Percentiles rank a stretch among this genome's conserved stretches.
These are phyloP conservation scores for Mimosa pudica DNA, from an alignment of 306 rosid species.

Conservation along the genomic window DNA sequence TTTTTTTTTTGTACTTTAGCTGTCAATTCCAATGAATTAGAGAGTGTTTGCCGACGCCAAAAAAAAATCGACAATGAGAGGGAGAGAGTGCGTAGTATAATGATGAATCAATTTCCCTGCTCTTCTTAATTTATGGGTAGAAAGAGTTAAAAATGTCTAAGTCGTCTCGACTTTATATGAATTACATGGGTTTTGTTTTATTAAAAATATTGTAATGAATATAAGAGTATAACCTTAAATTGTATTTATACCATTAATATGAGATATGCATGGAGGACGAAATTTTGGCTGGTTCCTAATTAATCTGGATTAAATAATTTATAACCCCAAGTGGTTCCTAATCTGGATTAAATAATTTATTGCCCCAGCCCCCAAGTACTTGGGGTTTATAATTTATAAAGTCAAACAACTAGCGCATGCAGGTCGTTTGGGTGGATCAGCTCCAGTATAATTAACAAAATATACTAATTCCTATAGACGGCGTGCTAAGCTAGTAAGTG, in stretches of 20 bases:
- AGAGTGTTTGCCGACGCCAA: slow-evolving; percentile 33
- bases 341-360: neutral
- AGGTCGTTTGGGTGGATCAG: neutral
- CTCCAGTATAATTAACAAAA: neutral
- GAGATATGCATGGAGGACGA: too few relatives aligned
- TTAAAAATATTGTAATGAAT: too few relatives aligned
- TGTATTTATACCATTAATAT: too few relatives aligned
- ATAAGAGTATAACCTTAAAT: too few relatives aligned
- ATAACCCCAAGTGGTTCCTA: too few relatives aligned
- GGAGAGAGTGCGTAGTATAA: neutral
- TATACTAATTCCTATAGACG: neutral
- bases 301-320: too few relatives aligned
- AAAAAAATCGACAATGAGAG: slow-evolving; percentile 26
- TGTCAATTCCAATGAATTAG: slow-evolving; percentile 24
- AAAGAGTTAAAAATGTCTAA: too few relatives aligned
- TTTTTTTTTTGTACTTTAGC: neutral
- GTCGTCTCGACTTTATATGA: too few relatives aligned
- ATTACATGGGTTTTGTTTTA: too few relatives aligned
- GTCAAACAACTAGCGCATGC: neutral
- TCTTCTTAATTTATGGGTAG: too few relatives aligned
- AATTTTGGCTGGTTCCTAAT: too few relatives aligned
- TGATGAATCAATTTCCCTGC: neutral
- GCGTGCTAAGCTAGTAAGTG: neutral
- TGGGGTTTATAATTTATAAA: neutral
- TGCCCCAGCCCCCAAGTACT: neutral